Evolutionary conservation across 306 rosid genomes (phyloP).

Genomic region (Vicia villosa): DNA sequence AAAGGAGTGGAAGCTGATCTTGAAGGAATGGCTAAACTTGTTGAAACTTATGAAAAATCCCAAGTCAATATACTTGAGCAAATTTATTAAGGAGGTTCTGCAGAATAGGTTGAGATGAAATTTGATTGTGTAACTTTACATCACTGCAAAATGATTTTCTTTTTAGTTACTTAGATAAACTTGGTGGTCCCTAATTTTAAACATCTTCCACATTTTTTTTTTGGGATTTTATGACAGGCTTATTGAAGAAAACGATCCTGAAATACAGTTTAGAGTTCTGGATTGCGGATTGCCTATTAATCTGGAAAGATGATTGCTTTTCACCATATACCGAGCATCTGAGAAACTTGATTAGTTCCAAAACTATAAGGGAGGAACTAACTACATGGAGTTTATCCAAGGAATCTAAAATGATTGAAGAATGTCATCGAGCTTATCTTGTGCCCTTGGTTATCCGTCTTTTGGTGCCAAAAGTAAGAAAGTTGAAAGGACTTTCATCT

Average conservation of each 20-base stretch:
- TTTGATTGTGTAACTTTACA: conserved; percentile 24
- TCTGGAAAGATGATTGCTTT: conserved; percentile 80
- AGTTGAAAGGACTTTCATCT: no score
- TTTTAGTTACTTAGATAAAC: not conserved
- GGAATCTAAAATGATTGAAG: no score
- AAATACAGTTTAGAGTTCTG: conserved; percentile 77
- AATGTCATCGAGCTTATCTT: no score
- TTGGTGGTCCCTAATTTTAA: conserved; percentile 20
- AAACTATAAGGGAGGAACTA: conserved; percentile 77
- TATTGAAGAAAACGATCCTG: conserved; percentile 85
- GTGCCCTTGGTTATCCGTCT: no score
- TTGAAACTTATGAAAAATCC: conserved; percentile 73
- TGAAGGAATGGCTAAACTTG: conserved; percentile 92
- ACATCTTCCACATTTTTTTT: not conserved
- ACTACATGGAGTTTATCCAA: conserved; percentile 86
- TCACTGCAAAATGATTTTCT: conserved; percentile 3
- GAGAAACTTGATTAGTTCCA: conserved; percentile 60
- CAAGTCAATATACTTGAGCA: conserved; percentile 57
- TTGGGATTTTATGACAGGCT: conserved; percentile 62
- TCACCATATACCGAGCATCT: conserved; percentile 68
- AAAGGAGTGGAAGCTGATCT: conserved; percentile 78
- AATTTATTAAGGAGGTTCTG: conserved; percentile 75
- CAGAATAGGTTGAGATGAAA: conserved; percentile 63
- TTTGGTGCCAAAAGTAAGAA: no score
- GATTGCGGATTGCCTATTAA: conserved; percentile 77